Percentiles rank a stretch among this genome's conserved stretches.
phyloP scores from a whole-genome alignment of 306 rosid species.

The Comarum palustre region DNA sequence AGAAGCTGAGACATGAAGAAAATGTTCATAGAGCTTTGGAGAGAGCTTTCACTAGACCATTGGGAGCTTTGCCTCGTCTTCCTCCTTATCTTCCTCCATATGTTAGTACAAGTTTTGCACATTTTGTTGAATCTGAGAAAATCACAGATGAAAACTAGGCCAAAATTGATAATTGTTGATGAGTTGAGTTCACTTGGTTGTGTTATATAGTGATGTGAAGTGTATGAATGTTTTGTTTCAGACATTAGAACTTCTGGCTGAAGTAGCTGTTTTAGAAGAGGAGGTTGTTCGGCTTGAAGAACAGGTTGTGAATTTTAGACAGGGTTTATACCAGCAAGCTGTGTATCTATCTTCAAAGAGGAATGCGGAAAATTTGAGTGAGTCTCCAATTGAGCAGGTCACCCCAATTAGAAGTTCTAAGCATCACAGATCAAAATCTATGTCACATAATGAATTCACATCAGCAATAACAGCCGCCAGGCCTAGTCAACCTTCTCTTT shows the following conservation, averaged over 20 bases:
- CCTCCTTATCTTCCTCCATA: slow-evolving; percentile 95
- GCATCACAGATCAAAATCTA: slow-evolving; percentile 74
- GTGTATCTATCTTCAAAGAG: slow-evolving; percentile 58
- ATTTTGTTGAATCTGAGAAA: neutral
- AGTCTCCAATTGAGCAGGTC: slow-evolving; percentile 39
- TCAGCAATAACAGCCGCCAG: slow-evolving; percentile 31
- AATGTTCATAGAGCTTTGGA: slow-evolving; percentile 91
- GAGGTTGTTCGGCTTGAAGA: slow-evolving; percentile 82
- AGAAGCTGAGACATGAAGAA: slow-evolving; percentile 92
- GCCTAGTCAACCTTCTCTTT: slow-evolving; percentile 60
- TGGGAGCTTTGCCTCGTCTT: slow-evolving; percentile 94
- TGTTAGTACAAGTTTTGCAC: slow-evolving; percentile 41
- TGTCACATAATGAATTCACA: slow-evolving; percentile 63
- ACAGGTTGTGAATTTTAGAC: slow-evolving; percentile 76
- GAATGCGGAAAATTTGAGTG: slow-evolving; percentile 44
- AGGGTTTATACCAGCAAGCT: slow-evolving; percentile 84
- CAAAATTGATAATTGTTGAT: slow-evolving; percentile 1
- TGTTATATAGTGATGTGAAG: slow-evolving; percentile 2
- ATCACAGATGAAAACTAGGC: neutral
- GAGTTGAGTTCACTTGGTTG: neutral
- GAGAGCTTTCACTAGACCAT: slow-evolving; percentile 85
- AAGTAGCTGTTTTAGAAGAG: slow-evolving; percentile 92
- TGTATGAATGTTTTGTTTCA: slow-evolving; percentile 32
- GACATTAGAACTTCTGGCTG: slow-evolving; percentile 88
- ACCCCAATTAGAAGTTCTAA: slow-evolving; percentile 44